Evolutionary conservation across 768 basidiomycete genomes (phyloP).

Genomic region (Tulasnella sp.): DNA sequence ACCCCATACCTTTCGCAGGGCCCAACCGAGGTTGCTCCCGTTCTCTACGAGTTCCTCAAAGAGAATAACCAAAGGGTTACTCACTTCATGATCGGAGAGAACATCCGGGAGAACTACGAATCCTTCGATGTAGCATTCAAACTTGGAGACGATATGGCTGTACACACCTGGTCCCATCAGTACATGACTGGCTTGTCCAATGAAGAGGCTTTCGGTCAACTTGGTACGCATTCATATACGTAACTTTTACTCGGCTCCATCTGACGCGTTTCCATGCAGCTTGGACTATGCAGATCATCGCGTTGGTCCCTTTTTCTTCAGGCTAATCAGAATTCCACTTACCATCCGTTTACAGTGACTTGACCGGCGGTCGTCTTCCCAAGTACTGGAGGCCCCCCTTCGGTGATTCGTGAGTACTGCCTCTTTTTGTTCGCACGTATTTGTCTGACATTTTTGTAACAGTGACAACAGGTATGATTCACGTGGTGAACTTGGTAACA

Average conservation of each 20-base stretch:
- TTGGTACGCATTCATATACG: too few species aligned
- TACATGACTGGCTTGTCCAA: conserved; percentile 54
- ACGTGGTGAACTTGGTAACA: too few species aligned
- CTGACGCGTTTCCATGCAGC: too few species aligned
- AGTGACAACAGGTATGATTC: conserved; percentile 66
- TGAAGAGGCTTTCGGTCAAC: conserved; percentile 48
- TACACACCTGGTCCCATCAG: conserved; percentile 41
- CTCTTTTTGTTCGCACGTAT: background rate
- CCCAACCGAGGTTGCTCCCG: conserved; percentile 35
- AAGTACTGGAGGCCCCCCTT: conserved; percentile 82
- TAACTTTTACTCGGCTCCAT: too few species aligned
- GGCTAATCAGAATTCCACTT: background rate
- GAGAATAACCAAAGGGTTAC: conserved; percentile 58
- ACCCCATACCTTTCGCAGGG: too few species aligned
- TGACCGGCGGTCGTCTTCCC: conserved; percentile 61
- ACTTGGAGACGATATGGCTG: conserved; percentile 25
- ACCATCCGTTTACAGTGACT: conserved; percentile 41
- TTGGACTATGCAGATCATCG: conserved; percentile 64
- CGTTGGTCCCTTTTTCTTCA: background rate
- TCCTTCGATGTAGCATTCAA: conserved; percentile 43
- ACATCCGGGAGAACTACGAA: conserved; percentile 47
- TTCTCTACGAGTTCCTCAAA: conserved; percentile 53
- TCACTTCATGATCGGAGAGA: conserved; percentile 80
- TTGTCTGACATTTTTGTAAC: conserved; percentile 21
- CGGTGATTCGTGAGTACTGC: conserved; percentile 31